phyloP scores from a whole-genome alignment of 257 asterid genomes.

The Cruciata laevipes region DNA sequence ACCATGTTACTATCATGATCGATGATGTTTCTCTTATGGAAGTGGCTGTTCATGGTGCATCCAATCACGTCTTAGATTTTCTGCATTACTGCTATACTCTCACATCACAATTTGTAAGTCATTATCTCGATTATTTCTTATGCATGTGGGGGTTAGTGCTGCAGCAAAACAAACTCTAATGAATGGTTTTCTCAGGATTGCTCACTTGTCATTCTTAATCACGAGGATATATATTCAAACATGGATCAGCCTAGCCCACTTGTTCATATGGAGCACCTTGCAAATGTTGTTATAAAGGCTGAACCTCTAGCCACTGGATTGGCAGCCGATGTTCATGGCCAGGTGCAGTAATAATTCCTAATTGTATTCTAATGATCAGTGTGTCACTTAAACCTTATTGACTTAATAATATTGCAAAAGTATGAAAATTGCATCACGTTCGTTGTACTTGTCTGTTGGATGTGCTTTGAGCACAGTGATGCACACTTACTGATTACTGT shows the following conservation, averaged over 20 bases:
- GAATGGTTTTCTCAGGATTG: conserved; percentile 44
- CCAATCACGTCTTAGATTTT: conserved; percentile 67
- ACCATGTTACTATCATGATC: conserved; percentile 44
- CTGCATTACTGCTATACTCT: conserved; percentile 69
- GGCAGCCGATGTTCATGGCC: conserved; percentile 92
- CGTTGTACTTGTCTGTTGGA: neutral
- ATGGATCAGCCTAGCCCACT: conserved; percentile 44
- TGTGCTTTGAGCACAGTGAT: neutral
- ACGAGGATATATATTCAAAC: conserved; percentile 64
- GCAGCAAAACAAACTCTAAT: neutral
- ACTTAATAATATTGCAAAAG: neutral
- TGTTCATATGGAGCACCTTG: conserved; percentile 60
- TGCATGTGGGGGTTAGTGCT: neutral
- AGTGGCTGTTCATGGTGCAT: conserved; percentile 63
- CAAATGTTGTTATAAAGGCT: conserved; percentile 65
- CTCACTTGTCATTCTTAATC: conserved; percentile 63
- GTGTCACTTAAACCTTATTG: neutral
- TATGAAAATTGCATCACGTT: neutral
- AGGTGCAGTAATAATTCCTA: conserved; percentile 36
- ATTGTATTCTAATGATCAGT: neutral
- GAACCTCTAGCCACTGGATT: conserved; percentile 94
- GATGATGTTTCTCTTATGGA: conserved; percentile 89
- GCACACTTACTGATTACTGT: neutral
- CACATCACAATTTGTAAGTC: conserved; percentile 65
- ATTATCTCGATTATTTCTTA: neutral